Evolutionary conservation across 2,329 filamentous ascomycete genomes (phyloP).

Genomic region (Lecanosticta acicola): DNA sequence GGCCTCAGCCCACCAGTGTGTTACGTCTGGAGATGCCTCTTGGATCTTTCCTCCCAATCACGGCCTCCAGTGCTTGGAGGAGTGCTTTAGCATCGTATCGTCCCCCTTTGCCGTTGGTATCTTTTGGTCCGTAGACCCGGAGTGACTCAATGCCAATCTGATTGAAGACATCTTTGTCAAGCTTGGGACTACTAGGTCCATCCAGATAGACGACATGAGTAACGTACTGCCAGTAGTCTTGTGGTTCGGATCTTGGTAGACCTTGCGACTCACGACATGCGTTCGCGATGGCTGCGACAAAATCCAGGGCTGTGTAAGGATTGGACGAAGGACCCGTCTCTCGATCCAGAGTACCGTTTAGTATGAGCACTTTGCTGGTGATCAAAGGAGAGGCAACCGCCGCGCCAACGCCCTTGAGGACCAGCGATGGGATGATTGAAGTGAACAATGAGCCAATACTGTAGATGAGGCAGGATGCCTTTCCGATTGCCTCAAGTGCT

Average conservation of each 20-base stretch:
- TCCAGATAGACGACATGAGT: conserved; percentile 80
- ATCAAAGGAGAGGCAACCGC: conserved; percentile 49
- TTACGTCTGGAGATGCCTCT: conserved; percentile 53
- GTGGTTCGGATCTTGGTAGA: conserved; percentile 15
- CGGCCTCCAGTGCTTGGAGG: conserved; percentile 67
- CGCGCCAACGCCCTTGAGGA: conserved; percentile 69
- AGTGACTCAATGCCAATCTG: conserved; percentile 70
- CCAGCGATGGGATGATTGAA: conserved; percentile 74
- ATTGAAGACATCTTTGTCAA: conserved; percentile 61
- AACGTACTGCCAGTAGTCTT: conserved; percentile 63
- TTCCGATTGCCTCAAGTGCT: conserved; percentile 62
- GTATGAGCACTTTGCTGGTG: conserved; percentile 70
- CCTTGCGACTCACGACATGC: conserved; percentile 66
- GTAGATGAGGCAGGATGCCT: conserved; percentile 69
- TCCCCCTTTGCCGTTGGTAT: conserved; percentile 50
- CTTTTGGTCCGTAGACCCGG: conserved; percentile 66
- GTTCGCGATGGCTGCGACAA: conserved; percentile 70
- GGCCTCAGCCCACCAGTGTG: conserved; percentile 35
- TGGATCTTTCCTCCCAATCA: conserved; percentile 62
- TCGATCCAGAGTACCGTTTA: conserved; percentile 78
- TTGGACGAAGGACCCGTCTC: conserved; percentile 68
- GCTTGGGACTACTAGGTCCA: conserved; percentile 60
- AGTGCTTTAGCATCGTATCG: conserved; percentile 73
- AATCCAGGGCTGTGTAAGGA: conserved; percentile 71
- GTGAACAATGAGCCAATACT: conserved; percentile 94